Evolutionary conservation across 1,284 basidiomycete genomes (phyloP), one percentile per base, ranked within the genome.

Genomic region (Ustilago tritici): DNA sequence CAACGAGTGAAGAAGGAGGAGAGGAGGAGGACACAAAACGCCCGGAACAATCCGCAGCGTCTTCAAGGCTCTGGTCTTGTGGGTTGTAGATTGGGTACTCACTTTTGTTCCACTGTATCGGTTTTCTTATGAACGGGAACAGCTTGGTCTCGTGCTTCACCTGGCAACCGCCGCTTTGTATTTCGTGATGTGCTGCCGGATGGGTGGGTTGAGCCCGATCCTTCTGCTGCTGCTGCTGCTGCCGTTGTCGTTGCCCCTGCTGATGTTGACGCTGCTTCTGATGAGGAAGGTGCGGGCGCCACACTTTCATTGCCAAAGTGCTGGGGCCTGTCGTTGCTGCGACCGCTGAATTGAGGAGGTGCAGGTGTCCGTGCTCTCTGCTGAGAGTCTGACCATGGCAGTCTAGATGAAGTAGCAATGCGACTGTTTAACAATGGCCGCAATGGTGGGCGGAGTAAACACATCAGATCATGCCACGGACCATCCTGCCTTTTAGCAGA

Each of bases 211-310:
- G 65, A 11, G 31, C 17, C 40, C 12, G n/a, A 35, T 35, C 46
- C 2, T 34, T 38, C 53, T 43, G 36, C 49, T n/a, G 35, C n/a
- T 9, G 36, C 12, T 14, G 15, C 41, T 63, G 61, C 56, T 61
- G 58, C 61, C 23, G 23, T 28, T 28, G 23, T 28, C 23, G 23
- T 28, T 28, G 23, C 23, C 23, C 23, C 23, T 47, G 70, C 60
- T 46, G 65, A 55, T 31, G 70, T 57, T 19, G 43, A 46, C 19
- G 43, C 6, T n/a, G 36, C 12, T 10, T 17, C 49, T 60, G 61
- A 65, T 68, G 61, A 68, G 49, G 70, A 64, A 34, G 65, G 54
- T 31, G 70, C 60, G 56, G 58, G 70, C 32, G 61, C 31, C 32
- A 41, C 17, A 36, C n/a, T 50, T 12, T 31, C 11, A 50, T 32